Conservation (phyloP, 495 filamentous ascomycete species). For the Daldinia childiae region DNA sequence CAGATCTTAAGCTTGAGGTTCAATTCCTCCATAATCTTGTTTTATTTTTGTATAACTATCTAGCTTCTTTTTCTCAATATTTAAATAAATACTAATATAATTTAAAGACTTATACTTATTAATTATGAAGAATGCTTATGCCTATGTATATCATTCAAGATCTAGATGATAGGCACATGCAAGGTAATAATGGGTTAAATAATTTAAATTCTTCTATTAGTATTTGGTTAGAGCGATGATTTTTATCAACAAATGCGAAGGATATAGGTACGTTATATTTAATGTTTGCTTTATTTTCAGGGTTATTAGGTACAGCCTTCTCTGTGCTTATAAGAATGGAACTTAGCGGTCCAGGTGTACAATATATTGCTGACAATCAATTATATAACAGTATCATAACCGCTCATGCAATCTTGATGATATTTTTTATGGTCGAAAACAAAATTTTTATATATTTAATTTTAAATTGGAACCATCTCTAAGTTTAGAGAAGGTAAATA, state of each 20-base stretch:
- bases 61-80: no score
- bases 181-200: slow-evolving; percentile 2
- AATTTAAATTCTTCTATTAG: slow-evolving; percentile 8
- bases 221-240: slow-evolving; percentile 10
- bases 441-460: no score
- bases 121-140: slow-evolving; percentile 3
- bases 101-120: slow-evolving; percentile 1
- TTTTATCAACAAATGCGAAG: slow-evolving; percentile 8
- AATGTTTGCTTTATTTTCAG: slow-evolving; percentile 11
- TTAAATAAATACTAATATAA: slow-evolving; percentile 5
- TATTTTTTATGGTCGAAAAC: slow-evolving; percentile 5
- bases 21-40: no score
- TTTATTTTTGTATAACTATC: no score
- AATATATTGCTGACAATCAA: slow-evolving; percentile 7
- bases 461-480: no score
- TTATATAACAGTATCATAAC: slow-evolving; percentile 5
- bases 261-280: slow-evolving; percentile 6
- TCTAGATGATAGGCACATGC: neutral
- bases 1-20: no score
- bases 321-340: neutral
- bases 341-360: slow-evolving; percentile 9
- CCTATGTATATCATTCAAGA: slow-evolving; percentile 1
- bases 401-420: slow-evolving; percentile 1
- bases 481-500: no score
- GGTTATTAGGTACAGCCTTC: slow-evolving; percentile 8